Evolutionary conservation across 371 early-diverging fungal genomes (phyloP).

Genomic region (Capillidium heterosporum): DNA sequence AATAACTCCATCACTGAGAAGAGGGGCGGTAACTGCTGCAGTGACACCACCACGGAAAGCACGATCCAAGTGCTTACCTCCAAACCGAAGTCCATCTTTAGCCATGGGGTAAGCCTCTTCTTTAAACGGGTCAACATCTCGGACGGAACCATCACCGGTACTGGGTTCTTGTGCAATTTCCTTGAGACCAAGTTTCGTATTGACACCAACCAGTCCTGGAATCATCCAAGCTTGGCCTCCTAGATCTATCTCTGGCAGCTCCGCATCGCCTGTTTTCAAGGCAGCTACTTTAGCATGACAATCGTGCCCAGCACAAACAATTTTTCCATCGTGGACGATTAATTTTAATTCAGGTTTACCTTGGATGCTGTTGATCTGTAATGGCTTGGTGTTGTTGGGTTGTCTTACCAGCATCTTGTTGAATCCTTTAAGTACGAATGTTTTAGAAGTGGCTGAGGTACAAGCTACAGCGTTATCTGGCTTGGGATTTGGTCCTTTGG

Average conservation of each 20-base stretch:
- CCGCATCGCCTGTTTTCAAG: conserved; percentile 8
- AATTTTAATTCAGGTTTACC: conserved; percentile 13
- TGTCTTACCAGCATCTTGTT: conserved; percentile 14
- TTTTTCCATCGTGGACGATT: conserved; percentile 24
- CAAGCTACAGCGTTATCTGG: background rate
- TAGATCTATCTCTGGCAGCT: conserved; percentile 10
- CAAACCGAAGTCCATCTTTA: conserved; percentile 34
- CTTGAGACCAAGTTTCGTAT: conserved; percentile 28
- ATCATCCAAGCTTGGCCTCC: conserved; percentile 13
- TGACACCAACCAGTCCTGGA: conserved; percentile 23
- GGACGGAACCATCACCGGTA: conserved; percentile 28
- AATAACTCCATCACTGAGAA: conserved; percentile 17
- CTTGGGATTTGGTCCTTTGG: background rate
- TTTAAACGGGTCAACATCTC: conserved; percentile 10
- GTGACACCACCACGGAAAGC: conserved; percentile 42
- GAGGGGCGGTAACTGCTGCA: conserved; percentile 28
- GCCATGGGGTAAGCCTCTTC: conserved; percentile 14
- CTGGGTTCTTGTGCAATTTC: conserved; percentile 31
- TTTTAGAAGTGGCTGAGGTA: conserved; percentile 8
- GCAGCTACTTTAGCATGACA: conserved; percentile 14
- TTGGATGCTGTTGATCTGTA: conserved; percentile 1
- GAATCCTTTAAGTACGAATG: conserved; percentile 25
- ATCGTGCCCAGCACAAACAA: conserved; percentile 27
- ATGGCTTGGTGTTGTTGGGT: conserved; percentile 6
- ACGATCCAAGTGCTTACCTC: conserved; percentile 29